Conservation (phyloP, 2,329 filamentous ascomycete species). For the Leptographium galeiforme region DNA sequence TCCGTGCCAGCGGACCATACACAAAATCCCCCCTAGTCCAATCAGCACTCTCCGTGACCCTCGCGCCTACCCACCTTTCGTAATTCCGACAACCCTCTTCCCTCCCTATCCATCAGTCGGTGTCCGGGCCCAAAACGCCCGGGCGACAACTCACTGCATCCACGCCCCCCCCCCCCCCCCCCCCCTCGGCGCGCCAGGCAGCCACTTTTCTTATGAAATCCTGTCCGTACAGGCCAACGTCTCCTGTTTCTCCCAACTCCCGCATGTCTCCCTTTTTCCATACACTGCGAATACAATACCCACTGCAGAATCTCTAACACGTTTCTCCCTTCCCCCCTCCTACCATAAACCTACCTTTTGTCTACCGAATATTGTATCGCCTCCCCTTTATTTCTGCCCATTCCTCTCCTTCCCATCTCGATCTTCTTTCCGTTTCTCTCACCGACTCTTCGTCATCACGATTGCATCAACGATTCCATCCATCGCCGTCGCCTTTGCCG, state of each 20-base stretch:
- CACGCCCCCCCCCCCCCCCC: neutral
- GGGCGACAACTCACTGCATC: neutral
- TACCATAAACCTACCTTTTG: neutral
- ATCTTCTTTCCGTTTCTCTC: neutral
- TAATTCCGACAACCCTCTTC: neutral
- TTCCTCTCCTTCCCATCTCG: neutral
- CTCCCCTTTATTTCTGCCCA: neutral
- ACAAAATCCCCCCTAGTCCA: too few species aligned
- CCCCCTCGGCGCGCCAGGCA: neutral
- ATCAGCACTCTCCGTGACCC: too few species aligned
- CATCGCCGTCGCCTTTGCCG: neutral
- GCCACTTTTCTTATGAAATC: neutral
- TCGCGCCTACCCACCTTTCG: too few species aligned
- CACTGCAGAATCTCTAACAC: neutral
- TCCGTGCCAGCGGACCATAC: too few species aligned
- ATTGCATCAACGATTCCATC: neutral
- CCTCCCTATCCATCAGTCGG: neutral
- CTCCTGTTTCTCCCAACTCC: neutral
- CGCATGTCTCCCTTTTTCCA: neutral
- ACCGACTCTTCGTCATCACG: neutral
- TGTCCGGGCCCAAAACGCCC: neutral
- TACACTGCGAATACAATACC: neutral
- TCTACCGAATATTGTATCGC: neutral
- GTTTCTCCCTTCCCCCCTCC: neutral
- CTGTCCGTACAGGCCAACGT: neutral